Conservation (phyloP, 345 rosid species). For the Atalantia buxifolia region DNA sequence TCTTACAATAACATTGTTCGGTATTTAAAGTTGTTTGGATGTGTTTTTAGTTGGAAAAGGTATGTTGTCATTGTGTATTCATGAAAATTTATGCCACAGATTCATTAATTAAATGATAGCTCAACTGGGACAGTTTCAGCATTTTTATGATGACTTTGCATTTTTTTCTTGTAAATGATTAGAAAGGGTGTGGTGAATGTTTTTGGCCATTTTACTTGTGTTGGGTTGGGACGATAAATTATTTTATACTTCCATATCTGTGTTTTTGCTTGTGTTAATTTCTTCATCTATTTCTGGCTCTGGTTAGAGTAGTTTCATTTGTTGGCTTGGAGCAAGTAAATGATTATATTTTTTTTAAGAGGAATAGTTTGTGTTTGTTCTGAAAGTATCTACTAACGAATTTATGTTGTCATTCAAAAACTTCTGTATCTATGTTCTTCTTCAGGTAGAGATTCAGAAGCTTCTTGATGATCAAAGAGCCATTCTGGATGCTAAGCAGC, state of each 20-base stretch:
- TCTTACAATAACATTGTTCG: background rate
- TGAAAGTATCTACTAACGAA: background rate
- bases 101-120: background rate
- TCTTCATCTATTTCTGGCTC: background rate
- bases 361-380: background rate
- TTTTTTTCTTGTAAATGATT: background rate
- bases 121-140: background rate
- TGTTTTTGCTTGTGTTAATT: background rate
- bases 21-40: background rate
- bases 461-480: conserved; percentile 65
- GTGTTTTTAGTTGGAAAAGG: background rate
- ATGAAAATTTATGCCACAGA: background rate
- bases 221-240: background rate
- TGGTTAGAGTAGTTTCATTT: background rate
- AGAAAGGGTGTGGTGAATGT: background rate
- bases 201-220: background rate
- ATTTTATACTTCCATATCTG: background rate
- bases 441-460: conserved; percentile 63
- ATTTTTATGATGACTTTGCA: background rate
- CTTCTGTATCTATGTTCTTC: conserved; percentile 4
- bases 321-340: background rate
- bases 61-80: background rate
- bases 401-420: conserved; percentile 1
- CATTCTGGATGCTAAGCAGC: conserved; percentile 44
- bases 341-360: background rate